Base-by-base conservation (phyloP, 768 basidiomycete genomes). In the Filobasidium floriforme region DNA sequence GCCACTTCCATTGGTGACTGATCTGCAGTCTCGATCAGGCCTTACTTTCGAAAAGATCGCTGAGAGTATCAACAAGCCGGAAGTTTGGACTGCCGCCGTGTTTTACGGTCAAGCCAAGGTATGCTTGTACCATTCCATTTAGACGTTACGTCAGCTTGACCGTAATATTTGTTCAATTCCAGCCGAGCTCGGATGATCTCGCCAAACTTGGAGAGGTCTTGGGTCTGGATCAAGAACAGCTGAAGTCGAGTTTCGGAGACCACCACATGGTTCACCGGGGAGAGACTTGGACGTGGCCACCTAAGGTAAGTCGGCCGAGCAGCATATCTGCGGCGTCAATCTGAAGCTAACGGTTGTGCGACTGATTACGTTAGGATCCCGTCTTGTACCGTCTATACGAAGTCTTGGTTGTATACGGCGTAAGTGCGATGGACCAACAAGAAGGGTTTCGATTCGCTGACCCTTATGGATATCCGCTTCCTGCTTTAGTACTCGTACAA, bases 41-140 rank as follows among this genome's bases (percentile, higher is more conserved):
- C 65, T 74, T 22, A 75, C 71, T 12, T 76, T 76, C 46, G 68
- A 63, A 19, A 63, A 73, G 59, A 75, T 76, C 46, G 67, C 75
- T 14, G 44, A 68, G 19, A 43, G 68, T 37, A 60, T 76, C 55
- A 59, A 68, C 10, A 71, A 71, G 59, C 75, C 75, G n/a, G 75
- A 76, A 69, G 75, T 76, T 29, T 76, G 74, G 73, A 74, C 74
- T 18, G 72, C 75, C 7, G 73, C 75, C n/a, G 57, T 76, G 11
- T 76, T 76, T 65, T 75, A 74, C 61, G 75, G 75, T 28, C 73
- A 73, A 41, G 74, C 73, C 28, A 65, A 68, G 62, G 67, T 68
- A 44, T n/a, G 54, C 19, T 40, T 26, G 5, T 12, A 22, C 26
- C 1, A 14, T n/a, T 10, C 12, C 19, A 49, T n/a, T 24, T 28